Evolutionary conservation across 345 rosid species (phyloP).

Genomic region (Aquilaria yunnanensis): DNA sequence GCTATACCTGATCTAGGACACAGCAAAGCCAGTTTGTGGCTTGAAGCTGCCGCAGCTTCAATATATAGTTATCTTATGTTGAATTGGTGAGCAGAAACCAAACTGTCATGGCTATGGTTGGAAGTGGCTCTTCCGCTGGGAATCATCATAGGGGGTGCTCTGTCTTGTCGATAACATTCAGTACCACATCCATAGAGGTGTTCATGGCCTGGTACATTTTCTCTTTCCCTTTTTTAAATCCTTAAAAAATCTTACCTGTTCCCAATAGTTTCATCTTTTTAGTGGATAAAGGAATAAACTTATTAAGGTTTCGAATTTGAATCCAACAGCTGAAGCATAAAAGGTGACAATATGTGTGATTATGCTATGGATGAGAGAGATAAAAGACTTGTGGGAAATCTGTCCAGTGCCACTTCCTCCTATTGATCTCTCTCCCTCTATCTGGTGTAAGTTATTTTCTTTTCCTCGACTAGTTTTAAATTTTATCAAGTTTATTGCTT

Average conservation of each 20-base stretch:
- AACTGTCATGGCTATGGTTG: conserved; percentile 61
- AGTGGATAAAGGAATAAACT: not conserved
- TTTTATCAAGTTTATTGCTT: no score
- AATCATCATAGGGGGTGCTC: conserved; percentile 87
- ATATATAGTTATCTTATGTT: no score
- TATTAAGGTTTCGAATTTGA: conserved; percentile 1
- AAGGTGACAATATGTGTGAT: conserved; percentile 89
- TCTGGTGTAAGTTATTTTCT: no score
- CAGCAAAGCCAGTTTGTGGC: no score
- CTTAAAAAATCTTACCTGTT: not conserved
- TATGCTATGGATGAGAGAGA: conserved; percentile 96
- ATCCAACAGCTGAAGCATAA: conserved; percentile 67
- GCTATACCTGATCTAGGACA: no score
- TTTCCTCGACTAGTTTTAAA: no score
- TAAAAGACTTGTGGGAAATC: conserved; percentile 64
- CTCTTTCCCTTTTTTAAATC: not conserved
- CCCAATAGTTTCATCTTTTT: conserved; percentile 2
- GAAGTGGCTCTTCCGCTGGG: conserved; percentile 89
- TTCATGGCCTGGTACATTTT: conserved; percentile 66
- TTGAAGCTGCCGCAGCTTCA: no score
- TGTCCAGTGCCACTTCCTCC: conserved; percentile 30
- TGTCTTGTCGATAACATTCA: conserved; percentile 80
- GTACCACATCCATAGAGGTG: conserved; percentile 82
- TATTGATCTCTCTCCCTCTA: conserved; percentile 3
- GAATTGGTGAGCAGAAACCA: conserved; percentile 1